Conservation (phyloP, 2,329 filamentous ascomycete genomes). For the Blastomyces gilchristii region DNA sequence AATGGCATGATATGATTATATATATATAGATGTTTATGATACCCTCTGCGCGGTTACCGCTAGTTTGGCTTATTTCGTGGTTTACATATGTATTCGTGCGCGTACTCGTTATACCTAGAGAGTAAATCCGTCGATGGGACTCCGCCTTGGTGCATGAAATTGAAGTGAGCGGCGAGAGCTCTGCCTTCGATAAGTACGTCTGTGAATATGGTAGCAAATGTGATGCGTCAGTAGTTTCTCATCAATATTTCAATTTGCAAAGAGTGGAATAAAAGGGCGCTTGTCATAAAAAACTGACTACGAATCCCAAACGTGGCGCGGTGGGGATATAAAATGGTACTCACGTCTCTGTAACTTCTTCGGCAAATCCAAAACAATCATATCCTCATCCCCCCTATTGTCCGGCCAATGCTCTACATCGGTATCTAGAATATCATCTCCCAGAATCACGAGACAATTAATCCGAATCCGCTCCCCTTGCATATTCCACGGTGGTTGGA, state of each 20-base stretch:
- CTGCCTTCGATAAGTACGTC: neutral
- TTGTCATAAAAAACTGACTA: neutral
- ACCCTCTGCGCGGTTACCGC: neutral
- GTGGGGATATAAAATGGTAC: neutral
- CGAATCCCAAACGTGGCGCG: neutral
- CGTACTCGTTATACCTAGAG: constrained; percentile 44
- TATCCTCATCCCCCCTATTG: constrained; percentile 4
- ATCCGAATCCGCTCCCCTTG: constrained; percentile 43
- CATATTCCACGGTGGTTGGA: constrained; percentile 8
- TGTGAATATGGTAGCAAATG: neutral
- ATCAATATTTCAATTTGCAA: constrained; percentile 28
- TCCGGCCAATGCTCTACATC: constrained; percentile 18
- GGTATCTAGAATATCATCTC: constrained; percentile 42
- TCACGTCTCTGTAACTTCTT: neutral
- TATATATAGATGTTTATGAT: neutral
- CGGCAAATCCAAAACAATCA: constrained; percentile 2
- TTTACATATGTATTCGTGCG: constrained; percentile 42
- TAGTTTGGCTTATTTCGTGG: neutral
- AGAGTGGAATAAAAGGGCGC: constrained; percentile 36
- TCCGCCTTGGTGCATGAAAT: neutral
- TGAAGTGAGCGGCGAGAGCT: constrained; percentile 4
- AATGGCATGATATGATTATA: neutral
- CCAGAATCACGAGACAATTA: constrained; percentile 46
- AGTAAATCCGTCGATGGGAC: constrained; percentile 40
- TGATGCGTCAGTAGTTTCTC: neutral